phyloP scores from a whole-genome alignment of 2,329 filamentous ascomycete species.

The Tricladium varicosporioides region DNA sequence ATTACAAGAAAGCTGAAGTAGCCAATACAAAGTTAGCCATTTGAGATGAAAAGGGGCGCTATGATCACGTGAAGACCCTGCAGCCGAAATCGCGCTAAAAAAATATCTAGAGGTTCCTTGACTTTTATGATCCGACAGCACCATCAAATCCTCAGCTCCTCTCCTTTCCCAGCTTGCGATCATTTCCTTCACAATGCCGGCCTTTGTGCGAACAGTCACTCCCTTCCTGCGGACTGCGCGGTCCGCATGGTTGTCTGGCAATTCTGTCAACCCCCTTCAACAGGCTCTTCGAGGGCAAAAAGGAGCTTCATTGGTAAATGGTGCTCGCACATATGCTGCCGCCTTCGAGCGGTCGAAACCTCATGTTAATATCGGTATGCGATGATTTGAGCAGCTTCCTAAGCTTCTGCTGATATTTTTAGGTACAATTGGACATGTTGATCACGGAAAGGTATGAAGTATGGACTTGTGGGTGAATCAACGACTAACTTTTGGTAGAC shows the following conservation, averaged over 20 bases:
- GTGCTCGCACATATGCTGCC: conserved; percentile 60
- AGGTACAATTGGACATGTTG: conserved; percentile 98
- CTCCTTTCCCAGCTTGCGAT: conserved; percentile 10
- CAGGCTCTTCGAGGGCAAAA: conserved; percentile 62
- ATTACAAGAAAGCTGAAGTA: background rate
- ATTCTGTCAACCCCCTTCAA: conserved; percentile 73
- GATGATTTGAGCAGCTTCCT: background rate
- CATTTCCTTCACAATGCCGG: conserved; percentile 64
- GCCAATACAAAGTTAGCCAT: background rate
- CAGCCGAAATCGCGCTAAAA: background rate
- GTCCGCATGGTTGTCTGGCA: conserved; percentile 66
- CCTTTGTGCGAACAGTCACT: conserved; percentile 73
- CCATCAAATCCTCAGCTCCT: conserved; percentile 10
- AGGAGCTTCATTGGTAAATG: conserved; percentile 61
- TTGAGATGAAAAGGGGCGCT: background rate
- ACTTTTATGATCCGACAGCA: background rate
- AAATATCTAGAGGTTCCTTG: background rate
- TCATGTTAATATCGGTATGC: conserved; percentile 92
- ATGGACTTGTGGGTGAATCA: conserved; percentile 8
- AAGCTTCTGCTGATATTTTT: conserved; percentile 15
- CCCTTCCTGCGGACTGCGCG: conserved; percentile 82
- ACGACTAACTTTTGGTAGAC: conserved; percentile 57
- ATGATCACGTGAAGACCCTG: background rate
- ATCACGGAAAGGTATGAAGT: conserved; percentile 87
- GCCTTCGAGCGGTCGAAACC: conserved; percentile 89